A percentile compares a stretch with the other conserved stretches of the same genome.
These are phyloP conservation scores for Hygrophoropsis aurantiaca DNA, from an alignment of 768 basidiomycete genomes.

Conservation along the genomic window DNA sequence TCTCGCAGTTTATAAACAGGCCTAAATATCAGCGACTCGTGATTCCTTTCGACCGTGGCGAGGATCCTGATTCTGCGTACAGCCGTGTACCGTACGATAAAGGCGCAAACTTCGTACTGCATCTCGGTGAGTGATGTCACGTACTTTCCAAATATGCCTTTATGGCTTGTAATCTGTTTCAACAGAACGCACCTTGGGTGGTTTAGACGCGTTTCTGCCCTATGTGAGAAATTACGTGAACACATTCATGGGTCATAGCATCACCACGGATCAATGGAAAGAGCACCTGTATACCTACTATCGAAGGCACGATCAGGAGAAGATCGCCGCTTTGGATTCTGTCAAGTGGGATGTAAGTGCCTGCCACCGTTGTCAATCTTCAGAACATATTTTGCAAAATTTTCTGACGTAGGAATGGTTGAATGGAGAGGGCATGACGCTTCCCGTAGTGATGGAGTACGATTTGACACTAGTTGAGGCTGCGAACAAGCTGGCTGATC, in stretches of 20 bases:
- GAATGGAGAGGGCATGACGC: slow-evolving; percentile 49
- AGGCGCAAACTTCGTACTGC: slow-evolving; percentile 57
- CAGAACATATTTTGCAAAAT: background rate
- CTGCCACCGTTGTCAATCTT: too few species aligned
- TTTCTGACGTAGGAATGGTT: slow-evolving; percentile 46
- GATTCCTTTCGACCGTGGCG: slow-evolving; percentile 45
- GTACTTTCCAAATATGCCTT: background rate
- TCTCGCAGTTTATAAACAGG: slow-evolving; percentile 39
- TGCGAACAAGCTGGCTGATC: slow-evolving; percentile 51
- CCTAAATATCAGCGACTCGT: slow-evolving; percentile 55
- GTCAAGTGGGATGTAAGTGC: slow-evolving; percentile 57
- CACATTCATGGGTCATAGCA: slow-evolving; percentile 55
- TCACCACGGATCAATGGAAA: slow-evolving; percentile 59
- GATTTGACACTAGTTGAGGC: slow-evolving; percentile 52
- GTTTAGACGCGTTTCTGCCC: slow-evolving; percentile 54
- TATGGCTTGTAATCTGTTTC: background rate
- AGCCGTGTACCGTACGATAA: slow-evolving; percentile 53
- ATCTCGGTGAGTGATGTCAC: slow-evolving; percentile 38
- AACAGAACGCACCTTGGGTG: slow-evolving; percentile 53
- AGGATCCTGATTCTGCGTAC: slow-evolving; percentile 51
- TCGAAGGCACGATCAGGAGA: slow-evolving; percentile 36
- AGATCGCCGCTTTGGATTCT: slow-evolving; percentile 46
- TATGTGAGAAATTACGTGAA: slow-evolving; percentile 56
- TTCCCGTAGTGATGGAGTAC: slow-evolving; percentile 52
- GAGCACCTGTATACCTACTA: slow-evolving; percentile 56